Evolutionary conservation across 73 alveolate genomes (phyloP), one percentile per base, ranked within the genome.

Genomic region (Tetrahymena elliotti): DNA sequence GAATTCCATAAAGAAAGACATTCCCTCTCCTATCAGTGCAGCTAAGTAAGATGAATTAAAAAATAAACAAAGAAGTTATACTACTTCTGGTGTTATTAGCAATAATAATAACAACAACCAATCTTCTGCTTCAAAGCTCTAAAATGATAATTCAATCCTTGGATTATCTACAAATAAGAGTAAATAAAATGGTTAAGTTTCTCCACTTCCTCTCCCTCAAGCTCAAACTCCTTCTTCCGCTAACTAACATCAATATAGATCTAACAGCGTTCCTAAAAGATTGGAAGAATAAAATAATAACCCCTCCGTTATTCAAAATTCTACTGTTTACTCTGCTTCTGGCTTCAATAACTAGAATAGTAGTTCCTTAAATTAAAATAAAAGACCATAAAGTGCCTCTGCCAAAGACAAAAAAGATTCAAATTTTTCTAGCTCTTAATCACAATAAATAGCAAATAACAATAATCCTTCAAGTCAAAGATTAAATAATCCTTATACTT

Each of bases 131-230:
- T 27, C 88, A 4, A 68, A 68, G 10, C 88, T 31, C 0, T 16
- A n/a, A 68, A 68, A 68, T 68, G 88, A 68, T 6, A 68, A 68
- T 11, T 68, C 88, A 6, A 68, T 68, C 16, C 88, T 27, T 0
- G 36, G 34, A 27, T 27, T 68, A 27, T 68, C 88, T 27, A 10
- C 88, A 7, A 68, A 68, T 24, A 68, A 68, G n/a, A 68, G 36
- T 68, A 68, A 68, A 11, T 6, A 22, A 68, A 68, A 68, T 68
- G 88, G 88, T 4, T 31, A 27, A 31, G 88, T 31, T 27, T 68
- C 88, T 68, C 88, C 88, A n/a, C 88, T 68, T 68, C 88, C 88
- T 68, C 88, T 68, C n/a, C 88, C 88, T n/a, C 36, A 68, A 68
- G 34, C 34, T 3, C 36, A 68, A 68, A 68, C 88, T 68, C 88